A percentile compares a stretch with the other conserved stretches of the same genome.
Evolutionary conservation across 2,329 filamentous ascomycete genomes (phyloP).

Genomic region (Boeremia lycopersici): DNA sequence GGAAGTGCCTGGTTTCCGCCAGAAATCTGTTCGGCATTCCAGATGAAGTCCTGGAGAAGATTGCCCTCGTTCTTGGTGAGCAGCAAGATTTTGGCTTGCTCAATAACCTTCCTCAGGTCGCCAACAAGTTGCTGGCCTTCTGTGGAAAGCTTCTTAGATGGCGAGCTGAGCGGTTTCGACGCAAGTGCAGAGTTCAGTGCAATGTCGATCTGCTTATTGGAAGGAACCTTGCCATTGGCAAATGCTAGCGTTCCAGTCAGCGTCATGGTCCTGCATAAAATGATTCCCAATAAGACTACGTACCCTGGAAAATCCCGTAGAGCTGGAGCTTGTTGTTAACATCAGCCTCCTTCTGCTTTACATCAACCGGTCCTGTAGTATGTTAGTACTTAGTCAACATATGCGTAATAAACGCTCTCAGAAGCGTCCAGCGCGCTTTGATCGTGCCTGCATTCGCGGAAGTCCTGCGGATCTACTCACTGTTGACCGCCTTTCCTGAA

Average conservation of each 20-base stretch:
- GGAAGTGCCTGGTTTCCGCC: slow-evolving; percentile 67
- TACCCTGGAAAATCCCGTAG: slow-evolving; percentile 82
- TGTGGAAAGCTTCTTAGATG: slow-evolving; percentile 76
- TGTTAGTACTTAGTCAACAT: slow-evolving; percentile 56
- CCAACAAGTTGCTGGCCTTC: slow-evolving; percentile 81
- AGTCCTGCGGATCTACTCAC: slow-evolving; percentile 21
- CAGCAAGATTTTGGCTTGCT: slow-evolving; percentile 81
- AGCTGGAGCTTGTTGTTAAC: slow-evolving; percentile 93
- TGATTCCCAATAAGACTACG: slow-evolving; percentile 21
- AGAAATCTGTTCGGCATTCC: slow-evolving; percentile 81
- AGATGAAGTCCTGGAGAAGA: slow-evolving; percentile 94
- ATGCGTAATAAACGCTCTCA: background rate
- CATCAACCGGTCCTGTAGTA: slow-evolving; percentile 64
- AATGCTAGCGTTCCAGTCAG: slow-evolving; percentile 66
- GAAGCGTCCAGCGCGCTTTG: background rate
- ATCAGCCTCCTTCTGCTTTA: slow-evolving; percentile 78
- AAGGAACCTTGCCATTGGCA: slow-evolving; percentile 86
- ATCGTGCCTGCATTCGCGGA: background rate
- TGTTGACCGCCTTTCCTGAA: slow-evolving; percentile 35
- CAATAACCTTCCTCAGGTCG: slow-evolving; percentile 80
- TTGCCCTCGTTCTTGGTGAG: slow-evolving; percentile 96
- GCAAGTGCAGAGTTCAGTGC: slow-evolving; percentile 86
- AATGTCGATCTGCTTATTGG: slow-evolving; percentile 94
- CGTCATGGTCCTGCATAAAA: background rate
- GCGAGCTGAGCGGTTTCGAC: slow-evolving; percentile 71